Evolutionary conservation across 2,329 filamentous ascomycete genomes (phyloP).

Genomic region (Aspergillus sp.): DNA sequence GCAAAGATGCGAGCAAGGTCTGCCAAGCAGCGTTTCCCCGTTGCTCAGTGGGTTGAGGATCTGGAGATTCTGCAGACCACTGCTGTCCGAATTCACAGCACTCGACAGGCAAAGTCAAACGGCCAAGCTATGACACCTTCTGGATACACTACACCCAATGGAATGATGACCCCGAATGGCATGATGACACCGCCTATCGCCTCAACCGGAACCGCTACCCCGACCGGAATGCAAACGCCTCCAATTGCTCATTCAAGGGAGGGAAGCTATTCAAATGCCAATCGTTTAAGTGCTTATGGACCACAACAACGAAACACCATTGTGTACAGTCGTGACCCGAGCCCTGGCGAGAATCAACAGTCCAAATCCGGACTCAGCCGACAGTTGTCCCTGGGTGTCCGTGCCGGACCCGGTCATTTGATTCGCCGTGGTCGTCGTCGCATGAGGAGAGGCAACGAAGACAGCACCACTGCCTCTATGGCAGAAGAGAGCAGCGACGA

Average conservation of each 20-base stretch:
- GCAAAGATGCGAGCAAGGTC: slow-evolving; percentile 65
- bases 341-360: slow-evolving; percentile 30
- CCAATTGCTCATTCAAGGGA: slow-evolving; percentile 30
- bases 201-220: slow-evolving; percentile 26
- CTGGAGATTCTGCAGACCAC: slow-evolving; percentile 62
- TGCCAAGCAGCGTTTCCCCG: slow-evolving; percentile 65
- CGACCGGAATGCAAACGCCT: slow-evolving; percentile 35
- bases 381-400: slow-evolving; percentile 40
- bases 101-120: slow-evolving; percentile 36
- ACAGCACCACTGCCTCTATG: slow-evolving; percentile 25
- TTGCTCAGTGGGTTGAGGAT: slow-evolving; percentile 66
- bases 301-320: slow-evolving; percentile 40
- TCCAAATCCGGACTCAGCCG: slow-evolving; percentile 34
- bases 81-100: slow-evolving; percentile 58
- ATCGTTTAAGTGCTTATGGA: slow-evolving; percentile 34
- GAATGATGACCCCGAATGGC: slow-evolving; percentile 28
- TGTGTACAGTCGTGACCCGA: slow-evolving; percentile 39
- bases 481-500: slow-evolving; percentile 39
- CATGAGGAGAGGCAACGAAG: slow-evolving; percentile 30
- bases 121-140: slow-evolving; percentile 37
- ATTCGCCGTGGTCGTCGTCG: slow-evolving; percentile 30
- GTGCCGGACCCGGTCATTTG: slow-evolving; percentile 40
- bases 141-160: slow-evolving; percentile 44
- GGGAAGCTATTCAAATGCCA: slow-evolving; percentile 29
- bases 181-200: slow-evolving; percentile 20